phyloP scores from a whole-genome alignment of 176 grass and related monocot species.

The Carex pumila region DNA sequence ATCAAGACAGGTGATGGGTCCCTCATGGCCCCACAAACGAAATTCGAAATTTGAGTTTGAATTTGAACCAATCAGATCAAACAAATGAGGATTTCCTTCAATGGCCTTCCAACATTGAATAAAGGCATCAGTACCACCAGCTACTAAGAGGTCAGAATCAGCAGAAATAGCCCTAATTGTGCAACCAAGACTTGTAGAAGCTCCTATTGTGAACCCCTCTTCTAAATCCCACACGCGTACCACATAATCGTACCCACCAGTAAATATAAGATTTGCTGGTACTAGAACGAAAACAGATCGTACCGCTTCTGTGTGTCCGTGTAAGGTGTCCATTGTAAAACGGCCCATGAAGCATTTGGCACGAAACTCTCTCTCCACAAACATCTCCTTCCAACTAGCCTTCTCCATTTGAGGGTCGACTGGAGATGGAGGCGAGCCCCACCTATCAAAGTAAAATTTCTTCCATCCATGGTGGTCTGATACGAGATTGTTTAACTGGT shows the following conservation, averaged over 20 bases:
- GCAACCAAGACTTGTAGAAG: conserved; percentile 73
- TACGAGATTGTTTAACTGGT: conserved; percentile 52
- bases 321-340: conserved; percentile 59
- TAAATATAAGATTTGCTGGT: conserved; percentile 70
- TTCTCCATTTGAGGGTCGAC: conserved; percentile 26
- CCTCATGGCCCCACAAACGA: conserved; percentile 93
- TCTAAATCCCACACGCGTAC: conserved; percentile 90
- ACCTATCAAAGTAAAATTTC: conserved; percentile 80
- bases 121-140: conserved; percentile 71
- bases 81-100: conserved; percentile 52
- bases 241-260: conserved; percentile 65
- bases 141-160: conserved; percentile 64
- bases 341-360: conserved; percentile 77
- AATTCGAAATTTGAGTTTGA: conserved; percentile 42
- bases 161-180: conserved; percentile 79
- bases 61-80: conserved; percentile 40
- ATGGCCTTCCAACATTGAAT: conserved; percentile 81
- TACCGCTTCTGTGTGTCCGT: conserved; percentile 72
- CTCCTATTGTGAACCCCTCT: conserved; percentile 64
- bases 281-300: conserved; percentile 61
- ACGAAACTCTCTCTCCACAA: conserved; percentile 73
- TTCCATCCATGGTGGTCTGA: conserved; percentile 89
- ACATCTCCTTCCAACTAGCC: conserved; percentile 66
- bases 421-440: conserved; percentile 38
- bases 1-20: conserved; percentile 80